Base-by-base conservation (phyloP, 495 filamentous ascomycete genomes). In the Penicillium ucsense region DNA sequence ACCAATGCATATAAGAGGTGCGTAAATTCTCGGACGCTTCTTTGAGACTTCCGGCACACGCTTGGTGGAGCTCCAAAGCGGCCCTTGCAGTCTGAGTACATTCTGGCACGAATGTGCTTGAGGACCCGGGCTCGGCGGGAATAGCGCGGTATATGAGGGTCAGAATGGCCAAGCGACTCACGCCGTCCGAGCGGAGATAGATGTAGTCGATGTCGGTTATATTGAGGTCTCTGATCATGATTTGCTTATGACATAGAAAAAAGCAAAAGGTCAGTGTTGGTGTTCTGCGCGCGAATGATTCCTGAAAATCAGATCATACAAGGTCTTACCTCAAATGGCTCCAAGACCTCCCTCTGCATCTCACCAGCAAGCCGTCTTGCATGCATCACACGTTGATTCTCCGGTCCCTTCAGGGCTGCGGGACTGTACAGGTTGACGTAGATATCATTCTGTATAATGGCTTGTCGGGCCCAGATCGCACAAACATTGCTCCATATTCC, bases 1-100 rank as follows among this genome's bases (percentile, higher is more conserved):
- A 83, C 82, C 81, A 85, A 44, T 82, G 78, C 39, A 84, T 71
- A 55, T 82, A 85, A 8, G 77, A 76, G 31, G 71, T 70, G 51
- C 73, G 74, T 12, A 76, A 48, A 8, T 67, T 47, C 31, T 64
- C 55, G 48, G 60, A 74, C 5, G 56, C 67, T 33, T 71, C 67
- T 37, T 74, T 73, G 47, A 81, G 65, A 10, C 54, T 41, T 6
- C 55, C 54, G 59, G 78, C 76, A 38, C 74, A 75, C 6, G 65
- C 59, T 43, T 79, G 72, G 46, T 85, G 81, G 3, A 57, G 51
- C 29, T 70, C 61, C 39, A 84, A 68, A 1, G 81, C 73, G 9
- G 62, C 59, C 11, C 83, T 63, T 8, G 83, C 81, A 37, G 72
- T 68, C 20, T 80, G 68, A 35, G 85, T 72, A 43, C 83, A 86